Conservation (phyloP, 345 rosid species). For the Brassica incana region DNA sequence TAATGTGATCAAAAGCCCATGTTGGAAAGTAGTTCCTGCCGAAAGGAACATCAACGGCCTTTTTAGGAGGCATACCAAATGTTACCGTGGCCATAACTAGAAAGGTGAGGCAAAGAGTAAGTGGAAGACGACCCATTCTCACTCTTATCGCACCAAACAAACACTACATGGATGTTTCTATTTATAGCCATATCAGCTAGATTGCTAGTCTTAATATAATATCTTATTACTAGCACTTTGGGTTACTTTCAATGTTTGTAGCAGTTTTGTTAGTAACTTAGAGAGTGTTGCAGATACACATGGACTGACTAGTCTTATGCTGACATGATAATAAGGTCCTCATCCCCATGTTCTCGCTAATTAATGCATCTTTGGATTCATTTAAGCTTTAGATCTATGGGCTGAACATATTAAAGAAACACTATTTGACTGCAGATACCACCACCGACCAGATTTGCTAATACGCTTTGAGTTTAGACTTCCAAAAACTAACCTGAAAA, state of each 20-base stretch:
- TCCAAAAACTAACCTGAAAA: constrained; percentile 10
- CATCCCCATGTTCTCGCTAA: constrained; percentile 33
- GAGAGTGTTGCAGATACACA: constrained; percentile 33
- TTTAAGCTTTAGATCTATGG: constrained; percentile 7
- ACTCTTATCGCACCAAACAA: constrained; percentile 4
- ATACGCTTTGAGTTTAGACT: neutral
- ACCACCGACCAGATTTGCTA: constrained; percentile 21
- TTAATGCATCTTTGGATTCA: constrained; percentile 37
- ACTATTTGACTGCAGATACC: neutral
- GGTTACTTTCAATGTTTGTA: constrained; percentile 13
- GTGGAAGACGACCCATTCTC: constrained; percentile 40
- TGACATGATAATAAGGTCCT: constrained; percentile 1
- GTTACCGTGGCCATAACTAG: constrained; percentile 51
- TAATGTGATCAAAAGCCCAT: constrained; percentile 94
- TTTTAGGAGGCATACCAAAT: constrained; percentile 57
- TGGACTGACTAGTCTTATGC: constrained; percentile 31
- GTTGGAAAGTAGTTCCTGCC: constrained; percentile 78
- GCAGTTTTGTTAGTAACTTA: constrained; percentile 21
- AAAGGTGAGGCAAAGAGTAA: constrained; percentile 38
- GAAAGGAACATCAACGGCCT: constrained; percentile 63
- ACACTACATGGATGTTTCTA: neutral
- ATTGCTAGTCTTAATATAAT: neutral
- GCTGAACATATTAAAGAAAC: constrained; percentile 20
- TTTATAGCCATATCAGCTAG: constrained; percentile 21
- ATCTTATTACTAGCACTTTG: neutral